phyloP scores from a whole-genome alignment of 2,329 filamentous ascomycete species.

The Trichoderma sp. region DNA sequence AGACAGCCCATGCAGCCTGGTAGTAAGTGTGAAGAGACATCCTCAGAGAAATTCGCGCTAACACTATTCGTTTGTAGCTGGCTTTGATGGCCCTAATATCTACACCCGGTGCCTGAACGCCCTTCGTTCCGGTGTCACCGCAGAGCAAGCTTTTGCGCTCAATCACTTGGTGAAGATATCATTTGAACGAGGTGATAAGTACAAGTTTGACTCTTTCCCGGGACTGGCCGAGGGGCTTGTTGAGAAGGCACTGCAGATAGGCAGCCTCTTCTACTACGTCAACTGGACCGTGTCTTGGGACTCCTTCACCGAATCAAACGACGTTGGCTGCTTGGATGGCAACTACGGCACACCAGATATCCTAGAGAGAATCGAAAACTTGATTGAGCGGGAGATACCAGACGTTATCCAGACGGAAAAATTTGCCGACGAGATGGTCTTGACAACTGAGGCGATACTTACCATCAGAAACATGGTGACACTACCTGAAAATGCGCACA shows the following conservation, averaged over 20 bases:
- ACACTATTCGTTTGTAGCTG: slow-evolving; percentile 39
- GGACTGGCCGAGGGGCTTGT: slow-evolving; percentile 85
- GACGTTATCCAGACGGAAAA: slow-evolving; percentile 73
- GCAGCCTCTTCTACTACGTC: slow-evolving; percentile 77
- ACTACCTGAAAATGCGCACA: slow-evolving; percentile 81
- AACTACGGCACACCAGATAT: slow-evolving; percentile 54
- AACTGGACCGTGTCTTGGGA: slow-evolving; percentile 78
- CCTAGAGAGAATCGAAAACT: slow-evolving; percentile 67
- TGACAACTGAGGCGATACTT: slow-evolving; percentile 82
- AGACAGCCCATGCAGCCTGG: slow-evolving; percentile 59
- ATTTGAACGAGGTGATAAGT: slow-evolving; percentile 91
- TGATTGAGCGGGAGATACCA: slow-evolving; percentile 60
- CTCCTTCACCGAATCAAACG: slow-evolving; percentile 53
- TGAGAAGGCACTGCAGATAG: slow-evolving; percentile 79
- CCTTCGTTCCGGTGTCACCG: slow-evolving; percentile 73
- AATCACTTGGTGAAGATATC: slow-evolving; percentile 96
- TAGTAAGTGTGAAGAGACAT: slow-evolving; percentile 50
- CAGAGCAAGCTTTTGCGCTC: slow-evolving; percentile 89
- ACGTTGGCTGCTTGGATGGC: slow-evolving; percentile 49
- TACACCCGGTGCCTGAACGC: slow-evolving; percentile 86
- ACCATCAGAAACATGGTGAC: slow-evolving; percentile 97
- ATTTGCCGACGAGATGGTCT: slow-evolving; percentile 69
- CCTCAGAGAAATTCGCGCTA: neutral
- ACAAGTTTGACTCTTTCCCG: slow-evolving; percentile 89
- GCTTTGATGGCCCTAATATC: slow-evolving; percentile 80